Conservation (phyloP, 345 rosid species). For the Laguncularia racemosa region DNA sequence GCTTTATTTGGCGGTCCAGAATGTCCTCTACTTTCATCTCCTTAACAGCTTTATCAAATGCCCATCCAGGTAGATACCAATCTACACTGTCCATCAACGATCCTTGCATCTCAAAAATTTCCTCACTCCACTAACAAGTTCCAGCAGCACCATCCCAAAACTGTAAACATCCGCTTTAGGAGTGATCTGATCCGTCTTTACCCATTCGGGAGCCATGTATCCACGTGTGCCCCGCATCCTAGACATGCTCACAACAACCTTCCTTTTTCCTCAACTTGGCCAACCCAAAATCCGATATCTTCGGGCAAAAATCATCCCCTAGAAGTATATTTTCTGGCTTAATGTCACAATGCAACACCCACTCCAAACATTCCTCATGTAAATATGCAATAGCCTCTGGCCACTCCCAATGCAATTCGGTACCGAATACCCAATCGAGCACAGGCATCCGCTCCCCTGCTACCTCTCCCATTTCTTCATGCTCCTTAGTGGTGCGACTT, state of each 20-base stretch:
- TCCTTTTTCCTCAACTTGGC: slow-evolving; percentile 66
- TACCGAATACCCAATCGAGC: slow-evolving; percentile 51
- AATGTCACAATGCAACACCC: slow-evolving; percentile 64
- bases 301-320: slow-evolving; percentile 58
- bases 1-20: slow-evolving; percentile 49
- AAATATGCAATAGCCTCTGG: slow-evolving; percentile 64
- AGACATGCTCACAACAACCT: slow-evolving; percentile 59
- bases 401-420: slow-evolving; percentile 58
- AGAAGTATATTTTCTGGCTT: slow-evolving; percentile 62
- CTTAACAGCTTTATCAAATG: slow-evolving; percentile 52
- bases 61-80: slow-evolving; percentile 70
- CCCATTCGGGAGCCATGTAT: slow-evolving; percentile 72
- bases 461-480: slow-evolving; percentile 10
- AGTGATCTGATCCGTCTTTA: slow-evolving; percentile 47
- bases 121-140: slow-evolving; percentile 48
- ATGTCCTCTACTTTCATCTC: slow-evolving; percentile 61
- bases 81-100: slow-evolving; percentile 42
- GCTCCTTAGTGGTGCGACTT: slow-evolving; percentile 2
- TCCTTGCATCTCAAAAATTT: slow-evolving; percentile 42
- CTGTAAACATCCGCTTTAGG: slow-evolving; percentile 65
- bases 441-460: slow-evolving; percentile 10
- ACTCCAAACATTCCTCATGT: slow-evolving; percentile 65
- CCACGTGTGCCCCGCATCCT: slow-evolving; percentile 63
- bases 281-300: slow-evolving; percentile 59
- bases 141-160: slow-evolving; percentile 64